Percentiles rank a stretch among this genome's conserved stretches.
Evolutionary conservation across 176 grass and related monocot species (phyloP).

Genomic region (Zea luxurians): DNA sequence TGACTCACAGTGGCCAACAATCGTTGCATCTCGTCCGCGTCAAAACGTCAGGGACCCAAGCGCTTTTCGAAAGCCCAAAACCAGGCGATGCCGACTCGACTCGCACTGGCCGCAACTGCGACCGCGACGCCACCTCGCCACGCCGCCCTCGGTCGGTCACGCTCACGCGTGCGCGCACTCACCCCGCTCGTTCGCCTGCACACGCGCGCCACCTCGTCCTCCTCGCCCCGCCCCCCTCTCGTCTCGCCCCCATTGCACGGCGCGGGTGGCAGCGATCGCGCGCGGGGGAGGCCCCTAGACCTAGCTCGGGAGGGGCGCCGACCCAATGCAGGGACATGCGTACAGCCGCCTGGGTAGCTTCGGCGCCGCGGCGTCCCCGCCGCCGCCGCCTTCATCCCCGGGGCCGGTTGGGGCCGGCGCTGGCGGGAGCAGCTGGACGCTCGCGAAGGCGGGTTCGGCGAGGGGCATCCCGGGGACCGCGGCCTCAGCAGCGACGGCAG

Average conservation of each 20-base stretch:
- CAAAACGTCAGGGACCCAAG: slow-evolving; percentile 1
- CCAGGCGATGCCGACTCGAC: neutral
- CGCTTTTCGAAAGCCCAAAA: slow-evolving; percentile 7
- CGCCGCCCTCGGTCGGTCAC: slow-evolving; percentile 19
- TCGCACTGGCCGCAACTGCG: neutral
- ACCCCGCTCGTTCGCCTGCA: neutral
- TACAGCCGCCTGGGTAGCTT: slow-evolving; percentile 70
- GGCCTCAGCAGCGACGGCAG: neutral
- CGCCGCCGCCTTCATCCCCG: slow-evolving; percentile 51
- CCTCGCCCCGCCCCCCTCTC: slow-evolving; percentile 2
- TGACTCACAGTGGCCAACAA: neutral
- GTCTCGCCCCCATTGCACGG: slow-evolving; percentile 26
- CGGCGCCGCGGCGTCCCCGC: slow-evolving; percentile 47
- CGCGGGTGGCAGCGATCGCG: slow-evolving; percentile 39
- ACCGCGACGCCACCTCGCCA: neutral
- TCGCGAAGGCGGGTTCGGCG: slow-evolving; percentile 39
- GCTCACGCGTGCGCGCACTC: slow-evolving; percentile 20
- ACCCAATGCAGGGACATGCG: slow-evolving; percentile 61
- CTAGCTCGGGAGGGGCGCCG: slow-evolving; percentile 23
- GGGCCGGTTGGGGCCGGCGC: slow-evolving; percentile 10
- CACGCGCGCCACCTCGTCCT: slow-evolving; percentile 20
- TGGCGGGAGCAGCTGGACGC: slow-evolving; percentile 38
- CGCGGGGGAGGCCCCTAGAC: slow-evolving; percentile 48
- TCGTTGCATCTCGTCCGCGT: neutral
- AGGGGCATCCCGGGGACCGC: neutral